phyloP scores from a whole-genome alignment of 2,329 filamentous ascomycete species.

The Thermoascus crustaceus region DNA sequence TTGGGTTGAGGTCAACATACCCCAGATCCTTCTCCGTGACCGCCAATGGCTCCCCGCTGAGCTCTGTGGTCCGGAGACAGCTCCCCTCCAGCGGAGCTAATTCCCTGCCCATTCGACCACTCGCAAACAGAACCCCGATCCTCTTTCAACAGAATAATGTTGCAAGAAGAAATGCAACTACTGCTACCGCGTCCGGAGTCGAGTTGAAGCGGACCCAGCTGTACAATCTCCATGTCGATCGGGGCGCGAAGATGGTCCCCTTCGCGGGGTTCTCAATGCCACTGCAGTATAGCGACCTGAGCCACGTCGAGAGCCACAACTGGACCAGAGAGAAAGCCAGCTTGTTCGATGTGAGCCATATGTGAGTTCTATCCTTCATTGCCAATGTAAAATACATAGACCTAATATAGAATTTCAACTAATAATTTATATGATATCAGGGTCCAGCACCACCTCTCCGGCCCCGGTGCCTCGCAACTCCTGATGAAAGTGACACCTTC shows the following conservation, averaged over 20 bases:
- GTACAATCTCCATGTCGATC: constrained; percentile 66
- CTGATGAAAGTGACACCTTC: constrained; percentile 78
- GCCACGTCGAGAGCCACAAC: constrained; percentile 74
- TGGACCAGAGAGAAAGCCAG: constrained; percentile 85
- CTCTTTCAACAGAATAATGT: constrained; percentile 8
- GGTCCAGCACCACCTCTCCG: constrained; percentile 75
- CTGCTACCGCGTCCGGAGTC: constrained; percentile 13
- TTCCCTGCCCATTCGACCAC: constrained; percentile 7
- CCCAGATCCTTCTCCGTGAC: constrained; percentile 18
- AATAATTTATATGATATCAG: too few species aligned
- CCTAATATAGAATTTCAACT: too few species aligned
- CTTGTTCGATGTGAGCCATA: constrained; percentile 93
- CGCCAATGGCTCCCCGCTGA: constrained; percentile 21
- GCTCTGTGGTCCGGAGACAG: constrained; percentile 18
- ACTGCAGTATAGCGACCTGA: constrained; percentile 71
- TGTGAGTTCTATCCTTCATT: constrained; percentile 50
- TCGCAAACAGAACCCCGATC: constrained; percentile 7
- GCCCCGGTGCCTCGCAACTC: constrained; percentile 70
- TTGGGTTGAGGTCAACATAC: constrained; percentile 17
- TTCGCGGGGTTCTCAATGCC: constrained; percentile 93
- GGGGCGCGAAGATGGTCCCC: constrained; percentile 90
- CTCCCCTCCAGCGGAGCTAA: constrained; percentile 18
- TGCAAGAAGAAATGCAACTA: constrained; percentile 27
- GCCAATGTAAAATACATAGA: constrained; percentile 4
- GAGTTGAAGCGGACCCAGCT: constrained; percentile 56